phyloP scores from a whole-genome alignment of 1,139 yeast genomes.

The Casaregolazyma suthepensis region DNA sequence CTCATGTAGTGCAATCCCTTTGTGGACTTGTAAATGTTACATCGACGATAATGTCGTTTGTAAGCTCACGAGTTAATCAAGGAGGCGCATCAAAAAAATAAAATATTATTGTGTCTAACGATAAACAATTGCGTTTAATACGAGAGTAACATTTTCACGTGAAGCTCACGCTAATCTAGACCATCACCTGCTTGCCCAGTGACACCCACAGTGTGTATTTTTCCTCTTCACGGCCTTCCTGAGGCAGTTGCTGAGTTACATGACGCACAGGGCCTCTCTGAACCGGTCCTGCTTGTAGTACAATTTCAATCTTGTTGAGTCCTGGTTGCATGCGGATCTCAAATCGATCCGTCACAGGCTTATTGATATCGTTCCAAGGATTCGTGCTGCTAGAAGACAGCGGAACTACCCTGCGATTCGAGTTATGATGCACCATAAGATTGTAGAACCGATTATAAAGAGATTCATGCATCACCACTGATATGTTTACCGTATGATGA shows the following conservation, averaged over 20 bases:
- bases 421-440: conserved; percentile 22
- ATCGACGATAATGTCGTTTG: background rate
- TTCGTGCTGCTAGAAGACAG: conserved; percentile 22
- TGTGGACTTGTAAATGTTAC: background rate
- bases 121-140: background rate
- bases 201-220: conserved; percentile 11
- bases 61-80: background rate
- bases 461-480: conserved; percentile 26
- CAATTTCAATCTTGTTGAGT: conserved; percentile 27
- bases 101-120: background rate
- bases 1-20: background rate
- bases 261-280: conserved; percentile 12
- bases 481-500: conserved; percentile 29
- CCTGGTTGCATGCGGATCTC: conserved; percentile 27
- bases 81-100: background rate
- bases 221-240: conserved; percentile 12
- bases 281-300: conserved; percentile 10
- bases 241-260: conserved; percentile 7
- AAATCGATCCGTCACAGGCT: conserved; percentile 23
- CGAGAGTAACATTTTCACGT: background rate
- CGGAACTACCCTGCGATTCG: conserved; percentile 21
- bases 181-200: conserved; percentile 7
- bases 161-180: too few relatives aligned
- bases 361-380: conserved; percentile 25
- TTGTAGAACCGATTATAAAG: conserved; percentile 25